Base-by-base conservation (phyloP, 176 grass and related monocot species). In the Oryza meridionalis region DNA sequence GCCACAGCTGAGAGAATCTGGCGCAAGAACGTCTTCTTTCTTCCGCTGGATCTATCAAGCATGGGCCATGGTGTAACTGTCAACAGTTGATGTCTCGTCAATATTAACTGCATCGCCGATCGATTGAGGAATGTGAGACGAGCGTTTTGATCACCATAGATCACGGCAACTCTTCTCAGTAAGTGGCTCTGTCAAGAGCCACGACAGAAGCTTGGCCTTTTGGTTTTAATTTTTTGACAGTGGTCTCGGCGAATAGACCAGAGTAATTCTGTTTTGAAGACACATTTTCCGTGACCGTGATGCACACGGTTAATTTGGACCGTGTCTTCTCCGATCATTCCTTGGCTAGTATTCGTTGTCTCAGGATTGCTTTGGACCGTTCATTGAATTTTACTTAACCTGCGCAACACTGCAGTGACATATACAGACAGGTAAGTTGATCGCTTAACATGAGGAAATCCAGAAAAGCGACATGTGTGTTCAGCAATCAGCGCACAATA, bases 161-260 rank as follows among this genome's bases (percentile, higher is more conserved):
- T 37, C 33, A 62, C 67, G 50, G 68, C 47, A 2, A 61, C 59
- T 72, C n/a, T 62, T 21, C 46, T 21, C 46, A 7, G 46, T 19
- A 33, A 40, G 24, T 7, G 59, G 69, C 80, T 47, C 46, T 84
- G 59, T 46, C 81, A 66, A 4, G 2, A 61, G 49, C 81, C 81
- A 84, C 59, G 19, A 42, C 59, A 19, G 13, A 58, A 73, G 2
- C 5, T 59, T 40, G 21, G 8, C 70, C 35, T 40, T 32, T 33
- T 22, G 5, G 19, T 61, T 8, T 61, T 15, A 15, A 53, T 5
- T 49, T 49, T 21, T n/a, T 58, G 43, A 72, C 22, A 47, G 11
- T 69, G 50, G 31, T 43, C 77, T 55, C 51, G 65, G 46, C 14
- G 45, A 77, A 21, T 62, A 29, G 66, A 70, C 78, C 13, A 0